Conservation (phyloP, 352 stramenopile species). For the Aphanomyces invadans region DNA sequence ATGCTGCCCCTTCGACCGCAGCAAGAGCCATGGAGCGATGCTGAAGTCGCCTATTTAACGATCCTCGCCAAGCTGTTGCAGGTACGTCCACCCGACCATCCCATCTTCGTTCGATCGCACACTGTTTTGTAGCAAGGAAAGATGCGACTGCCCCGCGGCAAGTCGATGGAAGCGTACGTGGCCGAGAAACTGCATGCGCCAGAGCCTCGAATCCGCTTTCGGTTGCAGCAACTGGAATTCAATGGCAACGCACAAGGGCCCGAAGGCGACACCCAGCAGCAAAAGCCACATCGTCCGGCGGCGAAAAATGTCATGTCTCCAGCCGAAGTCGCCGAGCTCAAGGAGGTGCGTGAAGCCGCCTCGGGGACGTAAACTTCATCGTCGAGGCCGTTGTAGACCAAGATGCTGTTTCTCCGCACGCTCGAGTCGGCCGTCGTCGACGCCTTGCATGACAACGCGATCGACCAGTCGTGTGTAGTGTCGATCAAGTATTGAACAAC, state of each 20-base stretch:
- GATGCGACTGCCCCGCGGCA: constrained; percentile 17
- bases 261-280: neutral
- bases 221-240: constrained; percentile 8
- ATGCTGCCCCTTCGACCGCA: constrained; percentile 6
- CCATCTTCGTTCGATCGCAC: too few relatives aligned
- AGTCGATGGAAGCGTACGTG: constrained; percentile 7
- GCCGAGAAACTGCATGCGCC: constrained; percentile 22
- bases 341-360: constrained; percentile 18
- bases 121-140: constrained; percentile 2
- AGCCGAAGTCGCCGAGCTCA: neutral
- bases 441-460: neutral
- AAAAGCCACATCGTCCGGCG: neutral
- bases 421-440: constrained; percentile 1
- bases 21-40: constrained; percentile 1
- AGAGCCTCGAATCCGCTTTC: neutral
- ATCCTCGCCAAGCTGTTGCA: neutral
- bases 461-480: constrained; percentile 15
- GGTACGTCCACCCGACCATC: too few relatives aligned
- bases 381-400: constrained; percentile 12
- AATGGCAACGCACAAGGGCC: neutral
- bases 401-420: neutral
- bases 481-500: constrained; percentile 14
- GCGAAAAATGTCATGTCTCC: constrained; percentile 16
- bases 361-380: too few relatives aligned
- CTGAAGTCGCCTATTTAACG: neutral